Conservation (phyloP, 768 basidiomycete species). For the Auriscalpium orientale region DNA sequence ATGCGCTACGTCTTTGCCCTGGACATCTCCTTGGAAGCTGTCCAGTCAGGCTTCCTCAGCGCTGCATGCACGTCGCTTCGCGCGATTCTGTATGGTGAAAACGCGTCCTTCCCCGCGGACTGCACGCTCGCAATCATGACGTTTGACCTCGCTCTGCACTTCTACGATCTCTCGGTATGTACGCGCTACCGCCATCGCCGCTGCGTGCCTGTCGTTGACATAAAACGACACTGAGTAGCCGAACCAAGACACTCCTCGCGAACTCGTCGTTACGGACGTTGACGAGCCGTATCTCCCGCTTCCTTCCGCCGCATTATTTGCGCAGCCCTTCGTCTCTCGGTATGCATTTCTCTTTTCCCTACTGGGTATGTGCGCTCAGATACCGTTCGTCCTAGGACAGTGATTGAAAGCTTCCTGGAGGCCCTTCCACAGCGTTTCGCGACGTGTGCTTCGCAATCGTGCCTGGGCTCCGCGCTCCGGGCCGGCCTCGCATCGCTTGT, state of each 20-base stretch:
- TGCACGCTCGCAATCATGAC: constrained; percentile 74
- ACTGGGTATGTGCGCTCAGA: not conserved
- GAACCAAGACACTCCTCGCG: constrained; percentile 22
- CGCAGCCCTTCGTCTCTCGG: constrained; percentile 65
- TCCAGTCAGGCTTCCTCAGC: constrained; percentile 60
- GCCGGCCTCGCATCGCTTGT: constrained; percentile 69
- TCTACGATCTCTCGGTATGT: constrained; percentile 83
- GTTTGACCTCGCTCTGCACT: constrained; percentile 75
- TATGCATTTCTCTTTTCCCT: constrained; percentile 20
- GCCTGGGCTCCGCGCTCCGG: constrained; percentile 71
- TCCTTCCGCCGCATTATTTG: constrained; percentile 57
- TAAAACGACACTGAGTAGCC: constrained; percentile 20
- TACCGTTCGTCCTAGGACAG: constrained; percentile 32
- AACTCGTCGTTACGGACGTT: constrained; percentile 81
- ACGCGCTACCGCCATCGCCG: not conserved
- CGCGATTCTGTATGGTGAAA: constrained; percentile 56
- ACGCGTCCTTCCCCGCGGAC: constrained; percentile 40
- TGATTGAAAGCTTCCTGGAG: constrained; percentile 61
- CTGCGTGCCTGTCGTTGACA: not conserved
- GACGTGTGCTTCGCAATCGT: constrained; percentile 44
- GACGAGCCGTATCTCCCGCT: constrained; percentile 90
- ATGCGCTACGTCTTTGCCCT: constrained; percentile 81
- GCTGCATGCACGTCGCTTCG: constrained; percentile 58
- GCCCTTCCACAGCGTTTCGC: constrained; percentile 57
- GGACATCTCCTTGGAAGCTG: constrained; percentile 69